Percentiles rank a stretch among this genome's conserved stretches.
Evolutionary conservation across 2,329 filamentous ascomycete genomes (phyloP).

Genomic region (Chaetomium globosum): DNA sequence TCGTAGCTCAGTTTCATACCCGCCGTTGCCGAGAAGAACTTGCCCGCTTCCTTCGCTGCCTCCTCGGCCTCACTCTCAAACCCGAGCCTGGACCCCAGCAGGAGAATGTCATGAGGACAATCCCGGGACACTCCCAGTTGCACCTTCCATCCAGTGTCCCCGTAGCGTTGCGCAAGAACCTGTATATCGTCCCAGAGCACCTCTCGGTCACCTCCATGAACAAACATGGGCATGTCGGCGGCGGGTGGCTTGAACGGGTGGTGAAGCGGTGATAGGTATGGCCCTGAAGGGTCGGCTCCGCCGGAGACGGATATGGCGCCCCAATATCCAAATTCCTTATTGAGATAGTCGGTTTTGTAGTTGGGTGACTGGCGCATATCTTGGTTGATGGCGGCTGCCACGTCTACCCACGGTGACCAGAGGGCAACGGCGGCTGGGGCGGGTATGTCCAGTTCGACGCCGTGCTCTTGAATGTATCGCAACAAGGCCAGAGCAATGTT

Average conservation of each 20-base stretch:
- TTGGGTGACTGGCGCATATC: slow-evolving; percentile 36
- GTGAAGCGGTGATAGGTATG: slow-evolving; percentile 29
- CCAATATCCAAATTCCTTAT: slow-evolving; percentile 33
- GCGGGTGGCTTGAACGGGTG: slow-evolving; percentile 29
- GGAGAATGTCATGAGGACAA: slow-evolving; percentile 36
- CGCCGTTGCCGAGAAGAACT: slow-evolving; percentile 19
- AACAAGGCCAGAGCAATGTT: slow-evolving; percentile 41
- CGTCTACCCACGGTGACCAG: slow-evolving; percentile 38
- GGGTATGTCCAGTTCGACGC: slow-evolving; percentile 31
- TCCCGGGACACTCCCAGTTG: slow-evolving; percentile 28
- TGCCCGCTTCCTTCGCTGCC: slow-evolving; percentile 27
- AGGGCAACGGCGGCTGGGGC: slow-evolving; percentile 36
- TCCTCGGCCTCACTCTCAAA: slow-evolving; percentile 31
- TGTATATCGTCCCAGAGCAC: slow-evolving; percentile 35
- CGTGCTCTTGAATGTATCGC: slow-evolving; percentile 40
- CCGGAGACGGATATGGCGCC: slow-evolving; percentile 28
- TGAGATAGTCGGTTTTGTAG: slow-evolving; percentile 33
- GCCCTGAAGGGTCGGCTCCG: slow-evolving; percentile 19
- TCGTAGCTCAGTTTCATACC: neutral
- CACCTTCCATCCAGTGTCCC: slow-evolving; percentile 29
- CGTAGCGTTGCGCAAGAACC: slow-evolving; percentile 29
- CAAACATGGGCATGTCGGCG: slow-evolving; percentile 32
- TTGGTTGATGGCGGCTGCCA: slow-evolving; percentile 19
- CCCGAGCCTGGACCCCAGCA: slow-evolving; percentile 34
- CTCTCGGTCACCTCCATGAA: slow-evolving; percentile 35